Base-by-base conservation (phyloP, 2,329 filamentous ascomycete species). In the Nemania sp. region DNA sequence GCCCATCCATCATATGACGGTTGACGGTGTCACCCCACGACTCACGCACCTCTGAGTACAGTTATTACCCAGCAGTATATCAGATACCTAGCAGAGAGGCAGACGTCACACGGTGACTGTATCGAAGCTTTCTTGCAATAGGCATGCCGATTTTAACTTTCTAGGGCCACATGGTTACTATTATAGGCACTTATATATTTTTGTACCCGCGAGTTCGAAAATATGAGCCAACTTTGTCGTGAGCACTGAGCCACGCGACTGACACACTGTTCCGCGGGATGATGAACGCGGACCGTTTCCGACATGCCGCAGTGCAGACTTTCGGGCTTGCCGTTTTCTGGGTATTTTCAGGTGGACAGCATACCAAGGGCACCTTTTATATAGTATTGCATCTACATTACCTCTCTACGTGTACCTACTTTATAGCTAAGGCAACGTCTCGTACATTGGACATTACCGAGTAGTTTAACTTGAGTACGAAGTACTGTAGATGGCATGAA, bases 1-100 rank as follows among this genome's bases (percentile, higher is more conserved):
- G 51, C 11, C 52, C 40, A 35, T 34, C 52, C 40, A 35, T 34
- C 34, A 42, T 18, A 34, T 56, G 46, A 40, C 18, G 20, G 15
- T 11, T 15, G 39, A 21, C 37, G 35, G 46, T 39, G 49, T 32
- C 47, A 37, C 49, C 54, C 54, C 54, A 57, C 54, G 48, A 39
- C 29, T 32, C 54, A 32, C 47, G 34, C 43, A 29, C 9, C 25
- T 29, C 25, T 29, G 3, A 29, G 3, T 29, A 29, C 25, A 29
- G 25, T 29, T 29, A 29, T 29, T 29, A 29, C 25, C 25, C n/a
- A n/a, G n/a, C n/a, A n/a, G n/a, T 29, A 29, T 29, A 7, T 29
- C 25, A 29, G 3, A 7, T 29, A n/a, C 25, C 4, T 29, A 29
- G 25, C 25, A 29, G 25, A 7, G 7, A 29, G 25, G 20, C n/a